phyloP scores from a whole-genome alignment of 192 early-diverging fungal genomes.

The Mortierella alpina region DNA sequence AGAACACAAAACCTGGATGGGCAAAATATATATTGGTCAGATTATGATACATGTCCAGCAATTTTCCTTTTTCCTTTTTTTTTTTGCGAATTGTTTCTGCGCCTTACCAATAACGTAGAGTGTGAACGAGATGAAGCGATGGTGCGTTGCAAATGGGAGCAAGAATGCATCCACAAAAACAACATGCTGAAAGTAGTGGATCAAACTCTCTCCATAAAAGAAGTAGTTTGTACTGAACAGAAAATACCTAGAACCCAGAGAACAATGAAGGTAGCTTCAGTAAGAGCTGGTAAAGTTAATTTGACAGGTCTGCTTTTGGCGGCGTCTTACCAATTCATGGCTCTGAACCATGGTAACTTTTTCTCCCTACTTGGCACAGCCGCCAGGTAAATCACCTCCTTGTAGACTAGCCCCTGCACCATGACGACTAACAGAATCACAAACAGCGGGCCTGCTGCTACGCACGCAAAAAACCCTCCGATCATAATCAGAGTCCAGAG shows the following conservation, averaged over 20 bases:
- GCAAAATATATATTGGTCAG: neutral
- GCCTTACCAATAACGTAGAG: constrained; percentile 83
- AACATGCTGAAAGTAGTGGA: constrained; percentile 87
- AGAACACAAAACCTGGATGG: constrained; percentile 83
- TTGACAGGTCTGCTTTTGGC: neutral
- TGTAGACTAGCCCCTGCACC: constrained; percentile 89
- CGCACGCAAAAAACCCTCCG: constrained; percentile 76
- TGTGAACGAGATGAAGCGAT: constrained; percentile 92
- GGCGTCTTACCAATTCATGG: constrained; percentile 81
- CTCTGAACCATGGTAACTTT: constrained; percentile 90
- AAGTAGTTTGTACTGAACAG: constrained; percentile 91
- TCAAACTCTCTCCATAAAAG: constrained; percentile 93
- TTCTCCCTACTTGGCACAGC: constrained; percentile 84
- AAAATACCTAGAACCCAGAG: constrained; percentile 76
- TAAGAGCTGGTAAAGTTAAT: neutral
- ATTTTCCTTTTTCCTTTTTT: no score
- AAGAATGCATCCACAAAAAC: constrained; percentile 88
- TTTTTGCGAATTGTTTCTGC: neutral
- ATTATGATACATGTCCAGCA: neutral
- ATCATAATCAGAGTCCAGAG: constrained; percentile 94
- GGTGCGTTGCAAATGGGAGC: constrained; percentile 88
- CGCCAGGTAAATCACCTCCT: constrained; percentile 93
- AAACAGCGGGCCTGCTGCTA: constrained; percentile 84
- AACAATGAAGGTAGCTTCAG: neutral
- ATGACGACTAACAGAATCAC: constrained; percentile 87